These are phyloP conservation scores for Alternaria gansuensis DNA, from an alignment of 2,329 filamentous ascomycete species.

Conservation along the genomic window DNA sequence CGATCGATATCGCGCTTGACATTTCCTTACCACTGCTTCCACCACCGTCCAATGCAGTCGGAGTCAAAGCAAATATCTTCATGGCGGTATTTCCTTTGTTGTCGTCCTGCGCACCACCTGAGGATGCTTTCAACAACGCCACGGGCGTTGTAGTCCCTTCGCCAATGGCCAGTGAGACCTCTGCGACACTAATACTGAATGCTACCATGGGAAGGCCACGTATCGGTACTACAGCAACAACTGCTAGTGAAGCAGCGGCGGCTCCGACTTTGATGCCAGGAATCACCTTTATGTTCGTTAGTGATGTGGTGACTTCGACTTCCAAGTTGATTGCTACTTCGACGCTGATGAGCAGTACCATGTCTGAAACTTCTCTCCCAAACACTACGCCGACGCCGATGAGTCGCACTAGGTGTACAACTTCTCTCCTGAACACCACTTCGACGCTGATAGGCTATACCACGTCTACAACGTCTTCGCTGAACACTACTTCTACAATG, in stretches of 20 bases:
- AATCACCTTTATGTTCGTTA: constrained; percentile 3
- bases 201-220: neutral
- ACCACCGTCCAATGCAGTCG: constrained; percentile 24
- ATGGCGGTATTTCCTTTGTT: constrained; percentile 32
- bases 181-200: neutral
- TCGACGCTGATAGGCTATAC: neutral
- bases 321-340: neutral
- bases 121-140: constrained; percentile 6
- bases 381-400: neutral
- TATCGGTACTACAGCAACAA: neutral
- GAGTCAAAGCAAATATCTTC: constrained; percentile 32
- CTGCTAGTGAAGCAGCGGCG: neutral
- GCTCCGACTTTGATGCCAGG: neutral
- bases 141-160: constrained; percentile 9
- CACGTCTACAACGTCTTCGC: neutral
- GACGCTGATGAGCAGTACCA: neutral
- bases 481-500: neutral
- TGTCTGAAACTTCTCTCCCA: neutral
- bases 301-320: neutral
- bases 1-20: constrained; percentile 31
- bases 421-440: neutral
- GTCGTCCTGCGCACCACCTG: constrained; percentile 31
- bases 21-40: constrained; percentile 36
- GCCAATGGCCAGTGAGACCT: neutral
- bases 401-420: neutral